phyloP scores from a whole-genome alignment of 805 yeast species.

The Tetrapisispora phaffii region DNA sequence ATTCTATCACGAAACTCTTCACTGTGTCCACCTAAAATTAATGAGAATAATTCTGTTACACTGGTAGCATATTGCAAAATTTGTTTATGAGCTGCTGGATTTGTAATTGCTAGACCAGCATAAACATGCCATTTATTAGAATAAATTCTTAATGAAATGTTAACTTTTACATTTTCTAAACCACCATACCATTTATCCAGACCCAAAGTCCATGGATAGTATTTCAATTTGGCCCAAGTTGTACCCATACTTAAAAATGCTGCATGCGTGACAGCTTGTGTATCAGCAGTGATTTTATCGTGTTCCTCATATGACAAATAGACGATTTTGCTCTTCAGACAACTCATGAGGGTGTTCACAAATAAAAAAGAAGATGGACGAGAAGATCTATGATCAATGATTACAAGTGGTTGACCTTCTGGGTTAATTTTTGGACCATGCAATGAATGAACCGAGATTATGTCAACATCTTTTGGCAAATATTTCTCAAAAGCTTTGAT shows the following conservation, averaged over 20 bases:
- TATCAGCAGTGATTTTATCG: conserved; percentile 92
- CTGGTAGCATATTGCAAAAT: conserved; percentile 82
- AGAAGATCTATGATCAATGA: conserved; percentile 63
- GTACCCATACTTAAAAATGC: conserved; percentile 95
- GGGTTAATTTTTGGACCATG: conserved; percentile 92
- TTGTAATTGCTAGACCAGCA: conserved; percentile 93
- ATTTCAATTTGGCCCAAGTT: conserved; percentile 77
- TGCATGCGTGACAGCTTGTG: conserved; percentile 97
- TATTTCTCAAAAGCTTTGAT: conserved; percentile 70
- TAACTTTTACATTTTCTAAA: conserved; percentile 89
- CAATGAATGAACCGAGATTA: conserved; percentile 79
- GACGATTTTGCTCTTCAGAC: conserved; percentile 71
- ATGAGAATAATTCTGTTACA: conserved; percentile 68
- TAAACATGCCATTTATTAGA: conserved; percentile 97
- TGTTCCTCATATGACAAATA: conserved; percentile 77
- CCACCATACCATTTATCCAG: conserved; percentile 75
- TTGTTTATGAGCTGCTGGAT: conserved; percentile 89
- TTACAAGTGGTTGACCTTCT: conserved; percentile 84
- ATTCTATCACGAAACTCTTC: conserved; percentile 52
- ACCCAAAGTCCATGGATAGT: conserved; percentile 74
- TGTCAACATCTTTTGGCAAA: conserved; percentile 71
- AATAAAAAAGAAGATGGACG: conserved; percentile 43
- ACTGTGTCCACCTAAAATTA: conserved; percentile 64
- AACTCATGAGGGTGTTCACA: conserved; percentile 55
- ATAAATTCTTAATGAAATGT: conserved; percentile 81